Conservation (phyloP, 2,329 filamentous ascomycete genomes). For the Septoria petroselini region DNA sequence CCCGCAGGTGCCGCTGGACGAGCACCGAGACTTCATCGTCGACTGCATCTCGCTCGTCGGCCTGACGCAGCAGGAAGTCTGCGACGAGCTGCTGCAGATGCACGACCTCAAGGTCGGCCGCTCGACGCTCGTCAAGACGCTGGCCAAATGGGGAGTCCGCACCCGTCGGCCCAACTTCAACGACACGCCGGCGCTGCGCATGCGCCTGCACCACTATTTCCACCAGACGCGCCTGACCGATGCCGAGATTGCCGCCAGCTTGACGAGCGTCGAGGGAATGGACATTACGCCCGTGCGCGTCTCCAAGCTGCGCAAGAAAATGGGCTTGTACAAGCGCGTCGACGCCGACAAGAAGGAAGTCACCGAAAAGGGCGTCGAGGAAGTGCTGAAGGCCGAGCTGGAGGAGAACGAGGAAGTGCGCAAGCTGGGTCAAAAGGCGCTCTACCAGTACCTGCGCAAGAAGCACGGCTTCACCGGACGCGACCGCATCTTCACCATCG, state of each 20-base stretch:
- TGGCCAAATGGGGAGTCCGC: slow-evolving; percentile 9
- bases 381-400: slow-evolving; percentile 10
- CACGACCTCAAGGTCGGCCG: slow-evolving; percentile 14
- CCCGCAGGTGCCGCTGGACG: slow-evolving; percentile 5
- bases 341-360: slow-evolving; percentile 4
- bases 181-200: slow-evolving; percentile 13
- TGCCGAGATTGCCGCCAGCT: slow-evolving; percentile 1
- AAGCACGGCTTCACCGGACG: slow-evolving; percentile 16
- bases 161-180: slow-evolving; percentile 11
- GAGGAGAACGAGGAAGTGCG: slow-evolving; percentile 7
- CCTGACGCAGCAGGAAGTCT: slow-evolving; percentile 6
- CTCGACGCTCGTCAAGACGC: slow-evolving; percentile 8
- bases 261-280: slow-evolving; percentile 8
- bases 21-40: slow-evolving; percentile 12
- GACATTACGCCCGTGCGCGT: slow-evolving; percentile 7
- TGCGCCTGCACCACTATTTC: slow-evolving; percentile 14
- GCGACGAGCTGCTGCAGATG: slow-evolving; percentile 6
- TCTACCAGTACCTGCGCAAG: slow-evolving; percentile 11
- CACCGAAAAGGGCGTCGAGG: slow-evolving; percentile 6
- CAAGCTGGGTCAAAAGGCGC: slow-evolving; percentile 8
- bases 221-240: slow-evolving; percentile 11
- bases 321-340: slow-evolving; percentile 16
- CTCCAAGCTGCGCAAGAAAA: slow-evolving; percentile 15
- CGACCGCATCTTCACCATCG: slow-evolving; percentile 10
- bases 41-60: slow-evolving; percentile 8